Base-by-base conservation (phyloP, 805 yeast species). In the Candida nanaspora region DNA sequence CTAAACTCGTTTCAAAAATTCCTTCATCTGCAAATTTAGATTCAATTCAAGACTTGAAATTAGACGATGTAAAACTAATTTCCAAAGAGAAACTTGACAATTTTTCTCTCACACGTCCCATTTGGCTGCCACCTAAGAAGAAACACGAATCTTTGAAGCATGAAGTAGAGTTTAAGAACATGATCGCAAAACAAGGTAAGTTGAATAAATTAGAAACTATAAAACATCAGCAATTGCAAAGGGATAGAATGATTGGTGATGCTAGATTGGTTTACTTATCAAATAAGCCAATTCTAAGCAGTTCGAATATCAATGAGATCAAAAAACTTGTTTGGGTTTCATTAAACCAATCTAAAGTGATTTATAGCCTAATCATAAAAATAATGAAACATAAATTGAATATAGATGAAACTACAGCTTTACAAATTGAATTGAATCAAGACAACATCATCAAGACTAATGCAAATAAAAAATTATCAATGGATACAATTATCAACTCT, bases 111-210 rank as follows among this genome's bases (percentile, higher is more conserved):
- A 72, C 86, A 1, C 68, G 89, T 48, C 89, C 89, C 3, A 71
- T 78, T 38, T 78, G 86, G 74, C 56, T 80, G 35, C 89, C 89
- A 6, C 87, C 87, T 6, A 82, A 82, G 54, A 63, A 67, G 31
- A 52, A 61, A 3, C 55, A 52, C 11, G 89, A 82, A 51, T 69
- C 69, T 33, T 55, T 62, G 27, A 66, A 66, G 42, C 89, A 82
- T 51, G 79, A 78, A 48, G 65, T 61, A 37, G 80, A 80, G 51
- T 70, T 80, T 41, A 62, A 69, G 30, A 51, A 53, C 19, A 49
- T 66, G 41, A 56, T 66, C 16, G 60, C 63, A 16, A 45, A 51
- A 19, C 57, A 65, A 4, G 66, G 67, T 1, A 49, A 51, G 34
- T 47, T 50, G 22, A 43, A 62, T 15, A 53, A 59, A 35, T 53